Conservation (phyloP, 495 filamentous ascomycete genomes). For the Articulospora tetracladia region DNA sequence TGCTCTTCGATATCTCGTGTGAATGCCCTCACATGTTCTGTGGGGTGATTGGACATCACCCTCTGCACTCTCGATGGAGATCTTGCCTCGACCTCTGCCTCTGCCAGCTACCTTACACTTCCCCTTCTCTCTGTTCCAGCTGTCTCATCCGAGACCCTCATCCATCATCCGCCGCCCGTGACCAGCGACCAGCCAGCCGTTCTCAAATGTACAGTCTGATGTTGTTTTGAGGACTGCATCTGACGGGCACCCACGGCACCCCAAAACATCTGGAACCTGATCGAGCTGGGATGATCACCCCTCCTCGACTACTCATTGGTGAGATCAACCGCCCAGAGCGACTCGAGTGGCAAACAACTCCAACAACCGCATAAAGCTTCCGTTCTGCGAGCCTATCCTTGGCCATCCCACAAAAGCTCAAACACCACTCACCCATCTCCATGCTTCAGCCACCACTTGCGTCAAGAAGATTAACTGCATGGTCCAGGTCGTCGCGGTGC, state of each 20-base stretch:
- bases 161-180: not conserved
- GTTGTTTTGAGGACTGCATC: not conserved
- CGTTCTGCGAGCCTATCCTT: not conserved
- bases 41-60: no score
- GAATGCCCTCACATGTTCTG: no score
- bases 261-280: not conserved
- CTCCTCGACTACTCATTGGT: not conserved
- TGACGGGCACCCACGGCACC: not conserved
- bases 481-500: not conserved
- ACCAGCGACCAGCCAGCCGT: not conserved
- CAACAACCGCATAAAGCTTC: constrained; percentile 8
- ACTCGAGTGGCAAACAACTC: not conserved
- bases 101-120: not conserved
- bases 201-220: not conserved
- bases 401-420: constrained; percentile 3
- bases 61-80: no score
- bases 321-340: constrained; percentile 8
- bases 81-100: not conserved
- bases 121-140: not conserved
- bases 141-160: not conserved
- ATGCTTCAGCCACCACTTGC: constrained; percentile 10
- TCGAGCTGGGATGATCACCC: not conserved
- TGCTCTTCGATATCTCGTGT: no score
- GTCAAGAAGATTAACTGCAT: constrained; percentile 3
- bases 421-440: not conserved